Evolutionary conservation across 768 basidiomycete species (phyloP).

Genomic region (Aureoboletus auriporus): DNA sequence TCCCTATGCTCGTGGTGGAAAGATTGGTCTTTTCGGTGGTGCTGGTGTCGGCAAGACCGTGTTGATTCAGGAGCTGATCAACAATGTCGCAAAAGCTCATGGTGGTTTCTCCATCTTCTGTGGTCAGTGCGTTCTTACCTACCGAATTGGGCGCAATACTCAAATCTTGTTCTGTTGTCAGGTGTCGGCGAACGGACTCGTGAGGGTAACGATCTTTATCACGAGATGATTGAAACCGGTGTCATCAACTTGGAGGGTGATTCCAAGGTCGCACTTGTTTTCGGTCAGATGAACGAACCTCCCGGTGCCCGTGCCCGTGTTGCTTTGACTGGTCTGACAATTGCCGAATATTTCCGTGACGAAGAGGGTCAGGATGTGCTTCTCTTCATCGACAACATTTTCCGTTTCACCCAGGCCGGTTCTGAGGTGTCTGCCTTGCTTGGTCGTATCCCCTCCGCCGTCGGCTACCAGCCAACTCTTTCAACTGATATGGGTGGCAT

Average conservation of each 20-base stretch:
- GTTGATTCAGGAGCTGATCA: slow-evolving; percentile 99
- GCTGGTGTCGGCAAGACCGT: slow-evolving; percentile 99
- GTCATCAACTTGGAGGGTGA: slow-evolving; percentile 99
- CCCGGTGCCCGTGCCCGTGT: slow-evolving; percentile 99
- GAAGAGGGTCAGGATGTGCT: slow-evolving; percentile 99
- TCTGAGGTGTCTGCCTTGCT: slow-evolving; percentile 99
- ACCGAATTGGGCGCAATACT: neutral
- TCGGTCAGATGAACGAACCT: slow-evolving; percentile 99
- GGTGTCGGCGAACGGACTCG: slow-evolving; percentile 99
- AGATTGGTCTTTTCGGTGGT: slow-evolving; percentile 99
- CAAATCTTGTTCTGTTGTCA: slow-evolving; percentile 26
- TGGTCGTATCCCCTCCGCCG: slow-evolving; percentile 99
- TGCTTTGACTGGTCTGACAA: slow-evolving; percentile 97
- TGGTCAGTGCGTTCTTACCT: slow-evolving; percentile 43
- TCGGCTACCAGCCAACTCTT: slow-evolving; percentile 99
- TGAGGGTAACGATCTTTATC: slow-evolving; percentile 99
- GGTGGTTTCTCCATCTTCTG: slow-evolving; percentile 99
- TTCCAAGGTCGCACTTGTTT: slow-evolving; percentile 99
- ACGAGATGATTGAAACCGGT: slow-evolving; percentile 99
- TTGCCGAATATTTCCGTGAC: slow-evolving; percentile 99
- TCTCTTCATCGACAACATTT: slow-evolving; percentile 99
- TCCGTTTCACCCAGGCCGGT: slow-evolving; percentile 99
- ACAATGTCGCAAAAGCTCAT: slow-evolving; percentile 99
- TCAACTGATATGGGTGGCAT: slow-evolving; percentile 99
- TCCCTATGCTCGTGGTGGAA: slow-evolving; percentile 99